Evolutionary conservation across 148 eudicot genomes (phyloP).

Genomic region (Vaccinium macrocarpon): DNA sequence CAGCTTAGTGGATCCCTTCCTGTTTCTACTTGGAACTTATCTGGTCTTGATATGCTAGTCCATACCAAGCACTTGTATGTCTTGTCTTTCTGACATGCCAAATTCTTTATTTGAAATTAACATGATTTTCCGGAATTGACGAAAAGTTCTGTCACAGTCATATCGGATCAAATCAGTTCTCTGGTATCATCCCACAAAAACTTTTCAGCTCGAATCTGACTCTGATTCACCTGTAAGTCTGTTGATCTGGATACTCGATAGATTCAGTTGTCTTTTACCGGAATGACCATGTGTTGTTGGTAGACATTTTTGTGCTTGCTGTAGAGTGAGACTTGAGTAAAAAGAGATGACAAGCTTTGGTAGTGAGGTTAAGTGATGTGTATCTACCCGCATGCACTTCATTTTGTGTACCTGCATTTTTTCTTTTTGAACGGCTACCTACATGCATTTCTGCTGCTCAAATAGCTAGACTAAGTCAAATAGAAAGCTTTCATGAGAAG

Average conservation of each 20-base stretch:
- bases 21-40: constrained; percentile 43
- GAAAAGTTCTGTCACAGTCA: constrained; percentile 40
- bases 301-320: background rate
- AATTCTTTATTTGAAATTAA: background rate
- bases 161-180: constrained; percentile 68
- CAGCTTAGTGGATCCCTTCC: constrained; percentile 58
- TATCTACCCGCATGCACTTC: background rate
- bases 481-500: background rate
- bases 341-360: background rate
- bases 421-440: too few relatives aligned
- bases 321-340: background rate
- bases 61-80: constrained; percentile 69
- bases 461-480: too few relatives aligned
- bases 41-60: constrained; percentile 68
- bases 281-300: background rate
- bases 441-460: too few relatives aligned
- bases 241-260: background rate
- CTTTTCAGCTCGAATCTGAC: constrained; percentile 60
- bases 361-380: background rate
- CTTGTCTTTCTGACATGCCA: background rate
- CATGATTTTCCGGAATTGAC: background rate
- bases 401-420: too few relatives aligned
- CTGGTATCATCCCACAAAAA: constrained; percentile 61
- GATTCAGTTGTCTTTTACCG: background rate
- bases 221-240: constrained; percentile 70